Evolutionary conservation across 2,329 filamentous ascomycete species (phyloP), one percentile per base, ranked within the genome.

Genomic region (Pyrenophora teres): DNA sequence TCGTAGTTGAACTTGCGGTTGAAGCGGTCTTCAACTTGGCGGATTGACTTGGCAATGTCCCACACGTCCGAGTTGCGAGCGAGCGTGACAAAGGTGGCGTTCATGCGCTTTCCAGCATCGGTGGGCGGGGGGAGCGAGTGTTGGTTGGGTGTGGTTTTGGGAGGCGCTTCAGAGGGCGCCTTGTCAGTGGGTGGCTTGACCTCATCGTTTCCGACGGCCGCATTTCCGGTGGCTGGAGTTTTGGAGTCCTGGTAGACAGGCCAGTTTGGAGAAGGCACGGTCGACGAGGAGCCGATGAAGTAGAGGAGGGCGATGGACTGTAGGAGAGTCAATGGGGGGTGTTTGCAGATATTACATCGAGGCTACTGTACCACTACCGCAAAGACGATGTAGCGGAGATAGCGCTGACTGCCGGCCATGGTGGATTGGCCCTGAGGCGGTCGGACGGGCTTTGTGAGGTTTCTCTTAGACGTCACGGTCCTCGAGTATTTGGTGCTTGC

Each of bases 1-100:
- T 97, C 93, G 77, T 99, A 99, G 80, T 96, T 87, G 80, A 89
- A 97, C 68, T 93, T 89, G 68, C 87, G 86, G 80, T 99, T 99
- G 85, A 99, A 99, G 70, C 94, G 90, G 76, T 99, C 94, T 77
- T 99, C 94, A 50, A 99, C 87, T 71, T 96, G 90, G 50, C 94
- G 90, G 70, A 99, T 99, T 10, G 92, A 97, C 69, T 91, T 86
- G 56, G 92, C 90, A 70, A 99, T 96, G 43, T 99, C 94, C 94
- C 94, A 99, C 23, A 97, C 79, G 71, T 99, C 94, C 49, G 80
- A 83, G 78, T 99, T 99, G 68, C 94, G 88, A 46, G 94, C 94
- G 55, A 99, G 84, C 18, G 92, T 96, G 46, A 99, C 92, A 70
- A 99, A 99, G 9, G 94, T 99, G 43, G 95, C 94, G 76, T 99